These are phyloP conservation scores for Drosera spatulata DNA, from an alignment of 179 eudicot genomes.

Conservation along the genomic window DNA sequence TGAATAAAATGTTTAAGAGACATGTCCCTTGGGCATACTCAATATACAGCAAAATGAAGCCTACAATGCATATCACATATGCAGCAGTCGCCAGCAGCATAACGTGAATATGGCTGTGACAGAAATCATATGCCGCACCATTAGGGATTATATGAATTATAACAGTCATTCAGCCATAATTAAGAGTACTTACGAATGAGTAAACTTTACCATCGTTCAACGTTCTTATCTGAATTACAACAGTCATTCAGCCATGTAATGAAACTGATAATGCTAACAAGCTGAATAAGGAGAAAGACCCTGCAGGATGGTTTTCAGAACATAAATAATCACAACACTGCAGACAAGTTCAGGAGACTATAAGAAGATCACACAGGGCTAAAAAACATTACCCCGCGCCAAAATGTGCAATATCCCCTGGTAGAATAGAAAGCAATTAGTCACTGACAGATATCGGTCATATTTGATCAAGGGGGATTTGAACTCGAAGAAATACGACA, in stretches of 20 bases:
- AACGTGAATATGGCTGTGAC: conserved; percentile 52
- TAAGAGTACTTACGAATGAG: not conserved
- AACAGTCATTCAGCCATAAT: too few relatives aligned
- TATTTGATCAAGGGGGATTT: not conserved
- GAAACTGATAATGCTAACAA: conserved; percentile 77
- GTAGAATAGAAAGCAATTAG: conserved; percentile 5
- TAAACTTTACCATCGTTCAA: conserved; percentile 53
- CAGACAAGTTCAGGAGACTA: not conserved
- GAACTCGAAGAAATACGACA: too few relatives aligned
- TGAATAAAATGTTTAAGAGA: conserved; percentile 63
- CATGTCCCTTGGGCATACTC: conserved; percentile 77
- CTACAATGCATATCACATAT: conserved; percentile 49
- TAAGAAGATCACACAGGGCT: not conserved
- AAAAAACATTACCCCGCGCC: conserved; percentile 66
- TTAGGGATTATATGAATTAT: not conserved
- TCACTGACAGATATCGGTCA: not conserved
- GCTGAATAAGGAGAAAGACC: conserved; percentile 72
- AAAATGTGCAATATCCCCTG: conserved; percentile 81
- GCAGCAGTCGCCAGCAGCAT: conserved; percentile 40
- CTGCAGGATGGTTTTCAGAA: conserved; percentile 23
- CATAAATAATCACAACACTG: too few relatives aligned
- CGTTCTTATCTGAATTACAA: conserved; percentile 50
- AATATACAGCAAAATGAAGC: conserved; percentile 63
- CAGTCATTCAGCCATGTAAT: conserved; percentile 65
- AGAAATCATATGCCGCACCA: not conserved